Evolutionary conservation across 495 filamentous ascomycete genomes (phyloP).

Genomic region (Tuber indicum): DNA sequence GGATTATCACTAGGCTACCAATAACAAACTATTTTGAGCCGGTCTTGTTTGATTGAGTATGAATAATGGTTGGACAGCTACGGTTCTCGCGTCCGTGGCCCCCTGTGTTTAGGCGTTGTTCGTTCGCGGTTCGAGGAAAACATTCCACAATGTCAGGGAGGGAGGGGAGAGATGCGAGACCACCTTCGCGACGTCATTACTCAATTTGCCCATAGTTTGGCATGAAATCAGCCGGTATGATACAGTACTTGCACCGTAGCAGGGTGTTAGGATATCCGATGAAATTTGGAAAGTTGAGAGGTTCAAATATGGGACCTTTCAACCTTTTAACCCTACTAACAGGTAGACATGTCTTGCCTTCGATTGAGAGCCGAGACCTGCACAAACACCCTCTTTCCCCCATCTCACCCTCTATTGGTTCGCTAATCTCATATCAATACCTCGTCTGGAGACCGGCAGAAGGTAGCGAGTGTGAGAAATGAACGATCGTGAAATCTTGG

Average conservation of each 20-base stretch:
- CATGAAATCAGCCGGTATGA: not conserved
- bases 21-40: not conserved
- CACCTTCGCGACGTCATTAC: not conserved
- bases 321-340: not conserved
- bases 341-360: not conserved
- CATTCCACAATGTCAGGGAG: not conserved
- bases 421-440: not conserved
- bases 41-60: not conserved
- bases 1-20: not conserved
- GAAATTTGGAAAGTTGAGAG: not conserved
- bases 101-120: not conserved
- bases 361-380: not conserved
- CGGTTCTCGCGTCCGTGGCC: not conserved
- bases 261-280: not conserved
- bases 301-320: not conserved
- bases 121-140: not conserved
- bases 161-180: not conserved
- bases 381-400: not conserved
- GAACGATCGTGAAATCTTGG: conserved; percentile 53
- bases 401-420: not conserved
- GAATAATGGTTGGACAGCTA: not conserved
- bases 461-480: not conserved
- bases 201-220: not conserved
- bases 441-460: not conserved
- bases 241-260: not conserved